Evolutionary conservation across 768 basidiomycete genomes (phyloP), one percentile per base, ranked within the genome.

Genomic region (Podaxis sp.): DNA sequence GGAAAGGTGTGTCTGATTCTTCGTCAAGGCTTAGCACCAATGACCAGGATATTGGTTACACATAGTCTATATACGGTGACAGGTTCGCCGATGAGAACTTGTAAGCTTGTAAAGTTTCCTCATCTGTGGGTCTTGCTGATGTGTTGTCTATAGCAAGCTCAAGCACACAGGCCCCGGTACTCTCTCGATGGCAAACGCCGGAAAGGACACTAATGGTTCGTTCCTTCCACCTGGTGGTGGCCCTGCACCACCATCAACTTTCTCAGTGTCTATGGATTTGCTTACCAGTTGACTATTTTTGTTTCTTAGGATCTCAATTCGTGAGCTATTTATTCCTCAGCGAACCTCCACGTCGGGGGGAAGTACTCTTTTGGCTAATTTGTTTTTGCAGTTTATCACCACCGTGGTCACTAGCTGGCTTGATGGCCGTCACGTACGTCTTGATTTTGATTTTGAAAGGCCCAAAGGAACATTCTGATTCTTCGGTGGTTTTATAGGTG

Each of bases 51-150:
- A 25, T 36, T 13, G 46, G 52, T 44, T 46, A 11, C 27, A 23
- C 28, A 2, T 54, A 90, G 88, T 93, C 93, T 36, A 95, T 96
- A 76, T 95, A 95, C 68, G 94, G 94, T 50, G 86, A 88, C 66
- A 82, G 80, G 70, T 99, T 99, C 75, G 81, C 88, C 57, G 96
- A 98, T 66, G 97, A 98, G 80, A 98, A 98, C 82, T 95, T 95
- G 92, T 93, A 66, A 72, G 86, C 69, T 28, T 44, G 14, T 25
- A 13, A 14, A 1, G 25, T 14, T 25, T 10, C 27, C 55, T 23
- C 2, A 16, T n/a, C 10, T 18, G 16, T 46, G 1, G 18, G 5
- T 13, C 27, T 10, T 63, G 50, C 53, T 63, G 35, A 64, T 55
- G 7, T 36, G 62, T 21, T 54, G 58, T 35, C 46, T 27, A 61